A percentile compares a stretch with the other conserved stretches of the same genome.
Conservation (phyloP, 805 yeast genomes). For the Wickerhamiella lipophila region DNA sequence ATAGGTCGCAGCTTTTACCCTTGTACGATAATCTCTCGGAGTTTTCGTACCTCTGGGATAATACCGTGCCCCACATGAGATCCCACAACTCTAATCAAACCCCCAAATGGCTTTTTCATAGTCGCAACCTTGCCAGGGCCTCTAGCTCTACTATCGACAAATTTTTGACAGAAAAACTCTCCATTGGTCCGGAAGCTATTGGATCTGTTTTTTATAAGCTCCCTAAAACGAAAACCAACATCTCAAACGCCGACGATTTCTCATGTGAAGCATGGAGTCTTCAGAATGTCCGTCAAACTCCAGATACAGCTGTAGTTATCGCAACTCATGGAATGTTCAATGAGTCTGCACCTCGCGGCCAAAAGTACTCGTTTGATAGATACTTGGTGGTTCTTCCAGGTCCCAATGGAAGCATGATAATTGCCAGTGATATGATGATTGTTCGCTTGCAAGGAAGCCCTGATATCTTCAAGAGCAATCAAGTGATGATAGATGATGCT, state of each 20-base stretch:
- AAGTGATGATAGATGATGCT: neutral
- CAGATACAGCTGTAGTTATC: constrained; percentile 64
- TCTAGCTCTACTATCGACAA: constrained; percentile 35
- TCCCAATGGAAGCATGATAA: constrained; percentile 54
- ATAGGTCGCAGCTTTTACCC: constrained; percentile 53
- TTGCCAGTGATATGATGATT: constrained; percentile 73
- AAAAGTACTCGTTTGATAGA: constrained; percentile 68
- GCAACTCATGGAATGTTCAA: constrained; percentile 74
- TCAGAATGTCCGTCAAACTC: constrained; percentile 40
- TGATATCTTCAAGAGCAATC: constrained; percentile 3
- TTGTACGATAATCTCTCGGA: constrained; percentile 75
- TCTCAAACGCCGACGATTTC: constrained; percentile 52
- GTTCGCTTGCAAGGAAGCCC: constrained; percentile 27
- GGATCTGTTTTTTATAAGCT: constrained; percentile 46
- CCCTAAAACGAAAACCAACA: constrained; percentile 68
- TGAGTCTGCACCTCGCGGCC: constrained; percentile 33
- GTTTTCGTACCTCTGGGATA: constrained; percentile 69
- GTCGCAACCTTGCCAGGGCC: constrained; percentile 49
- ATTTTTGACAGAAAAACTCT: constrained; percentile 31
- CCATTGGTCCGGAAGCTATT: constrained; percentile 58
- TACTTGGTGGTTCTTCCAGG: constrained; percentile 63
- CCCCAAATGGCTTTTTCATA: constrained; percentile 5
- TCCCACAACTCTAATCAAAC: constrained; percentile 4
- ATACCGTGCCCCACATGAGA: constrained; percentile 45
- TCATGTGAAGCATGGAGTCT: constrained; percentile 58